Percentiles rank a stretch among this genome's conserved stretches.
phyloP scores from a whole-genome alignment of 768 basidiomycete genomes.

The Termitomyces sp. region DNA sequence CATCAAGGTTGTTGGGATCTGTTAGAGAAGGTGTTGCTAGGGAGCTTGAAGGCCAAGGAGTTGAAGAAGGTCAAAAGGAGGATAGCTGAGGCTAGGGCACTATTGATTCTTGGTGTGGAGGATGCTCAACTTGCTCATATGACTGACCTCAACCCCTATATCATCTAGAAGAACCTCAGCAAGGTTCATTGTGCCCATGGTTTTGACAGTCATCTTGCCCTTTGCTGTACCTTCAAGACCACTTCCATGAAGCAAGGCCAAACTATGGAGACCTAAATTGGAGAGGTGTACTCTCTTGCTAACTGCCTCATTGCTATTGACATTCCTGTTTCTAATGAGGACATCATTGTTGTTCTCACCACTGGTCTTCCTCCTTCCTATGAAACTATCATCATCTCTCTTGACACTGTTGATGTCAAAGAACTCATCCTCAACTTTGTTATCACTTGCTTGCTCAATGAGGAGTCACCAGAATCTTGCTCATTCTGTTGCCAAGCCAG shows the following conservation, averaged over 20 bases:
- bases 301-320: conserved; percentile 16
- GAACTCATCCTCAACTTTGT: no score
- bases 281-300: no score
- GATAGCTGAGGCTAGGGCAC: background rate
- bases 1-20: background rate
- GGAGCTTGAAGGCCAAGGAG: background rate
- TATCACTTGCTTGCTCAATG: no score
- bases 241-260: no score
- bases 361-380: no score
- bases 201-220: no score
- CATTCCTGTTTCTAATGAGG: conserved; percentile 17
- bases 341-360: conserved; percentile 25
- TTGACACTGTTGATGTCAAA: no score
- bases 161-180: conserved; percentile 20
- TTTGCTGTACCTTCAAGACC: conserved; percentile 18
- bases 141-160: conserved; percentile 9
- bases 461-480: no score
- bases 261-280: no score
- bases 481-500: no score
- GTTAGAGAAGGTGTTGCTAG: background rate
- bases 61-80: background rate
- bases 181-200: no score
- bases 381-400: no score
- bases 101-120: background rate
- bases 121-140: conserved; percentile 17